Conservation (phyloP, 2,329 filamentous ascomycete species). For the Sporothrix dimorphospora region DNA sequence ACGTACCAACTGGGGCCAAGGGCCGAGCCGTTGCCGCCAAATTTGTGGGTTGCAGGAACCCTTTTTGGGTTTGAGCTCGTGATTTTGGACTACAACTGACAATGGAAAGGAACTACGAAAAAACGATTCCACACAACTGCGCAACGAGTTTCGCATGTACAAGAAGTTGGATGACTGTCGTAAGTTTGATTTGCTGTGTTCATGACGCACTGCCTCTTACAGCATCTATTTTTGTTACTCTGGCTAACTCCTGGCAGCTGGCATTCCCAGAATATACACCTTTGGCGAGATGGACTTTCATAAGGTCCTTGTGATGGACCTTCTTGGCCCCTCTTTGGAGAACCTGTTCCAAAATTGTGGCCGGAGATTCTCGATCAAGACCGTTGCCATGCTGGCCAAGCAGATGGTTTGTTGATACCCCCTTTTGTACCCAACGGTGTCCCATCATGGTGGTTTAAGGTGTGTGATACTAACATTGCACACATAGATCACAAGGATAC, state of each 20-base stretch:
- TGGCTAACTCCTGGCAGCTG: slow-evolving; percentile 20
- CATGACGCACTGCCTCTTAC: not conserved
- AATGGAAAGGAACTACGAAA: slow-evolving; percentile 30
- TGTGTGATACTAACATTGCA: not conserved
- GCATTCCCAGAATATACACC: slow-evolving; percentile 31
- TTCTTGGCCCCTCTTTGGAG: slow-evolving; percentile 33
- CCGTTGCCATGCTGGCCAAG: slow-evolving; percentile 33
- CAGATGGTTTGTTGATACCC: slow-evolving; percentile 31
- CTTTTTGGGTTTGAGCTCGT: not conserved
- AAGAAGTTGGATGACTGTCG: slow-evolving; percentile 29
- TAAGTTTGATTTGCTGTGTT: slow-evolving; percentile 14
- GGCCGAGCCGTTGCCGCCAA: slow-evolving; percentile 28
- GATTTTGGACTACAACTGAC: not conserved
- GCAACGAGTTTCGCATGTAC: slow-evolving; percentile 35
- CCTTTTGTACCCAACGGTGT: not conserved
- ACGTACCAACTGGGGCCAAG: too few relatives aligned
- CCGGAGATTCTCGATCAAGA: slow-evolving; percentile 31
- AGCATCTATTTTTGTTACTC: not conserved
- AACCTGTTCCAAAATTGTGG: slow-evolving; percentile 27
- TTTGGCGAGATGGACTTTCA: slow-evolving; percentile 34
- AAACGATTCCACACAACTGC: slow-evolving; percentile 34
- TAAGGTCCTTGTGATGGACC: slow-evolving; percentile 35
- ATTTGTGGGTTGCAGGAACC: slow-evolving; percentile 27
- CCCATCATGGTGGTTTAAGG: too few relatives aligned
- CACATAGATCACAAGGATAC: slow-evolving; percentile 79